Conservation (phyloP, 148 eudicot species). For the Suaeda aralocaspica region DNA sequence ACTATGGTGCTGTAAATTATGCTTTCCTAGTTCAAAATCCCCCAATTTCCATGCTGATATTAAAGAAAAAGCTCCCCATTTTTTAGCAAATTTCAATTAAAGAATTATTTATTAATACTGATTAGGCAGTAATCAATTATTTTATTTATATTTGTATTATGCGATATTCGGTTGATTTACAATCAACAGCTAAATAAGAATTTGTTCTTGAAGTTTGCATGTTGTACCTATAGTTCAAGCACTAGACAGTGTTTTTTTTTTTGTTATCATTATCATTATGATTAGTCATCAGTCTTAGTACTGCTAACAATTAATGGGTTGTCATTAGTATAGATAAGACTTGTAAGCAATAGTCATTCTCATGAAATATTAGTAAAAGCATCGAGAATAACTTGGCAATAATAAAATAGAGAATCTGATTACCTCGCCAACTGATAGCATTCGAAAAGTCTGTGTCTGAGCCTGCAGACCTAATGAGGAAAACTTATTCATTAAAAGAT, state of each 20-base stretch:
- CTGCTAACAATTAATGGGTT: constrained; percentile 13
- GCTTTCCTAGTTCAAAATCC: constrained; percentile 7
- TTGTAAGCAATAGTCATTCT: constrained; percentile 4
- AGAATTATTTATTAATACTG: not conserved
- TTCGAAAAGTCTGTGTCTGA: not conserved
- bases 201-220: constrained; percentile 19
- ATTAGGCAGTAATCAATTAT: not conserved
- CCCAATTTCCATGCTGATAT: constrained; percentile 2
- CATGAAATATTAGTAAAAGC: constrained; percentile 5
- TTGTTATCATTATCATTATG: constrained; percentile 20
- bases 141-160: constrained; percentile 13
- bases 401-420: not conserved
- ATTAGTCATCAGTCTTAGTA: constrained; percentile 19
- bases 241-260: constrained; percentile 15
- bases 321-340: constrained; percentile 1
- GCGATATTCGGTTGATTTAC: constrained; percentile 21
- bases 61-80: not conserved
- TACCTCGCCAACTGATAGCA: not conserved
- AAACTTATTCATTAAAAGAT: not conserved
- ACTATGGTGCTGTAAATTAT: constrained; percentile 16
- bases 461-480: not conserved
- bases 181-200: constrained; percentile 12
- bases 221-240: constrained; percentile 18
- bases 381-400: constrained; percentile 7
- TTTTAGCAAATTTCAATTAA: not conserved